Evolutionary conservation across 108 stramenopile species (phyloP), one percentile per base, ranked within the genome.

Genomic region (Cylindrotheca fusiformis): DNA sequence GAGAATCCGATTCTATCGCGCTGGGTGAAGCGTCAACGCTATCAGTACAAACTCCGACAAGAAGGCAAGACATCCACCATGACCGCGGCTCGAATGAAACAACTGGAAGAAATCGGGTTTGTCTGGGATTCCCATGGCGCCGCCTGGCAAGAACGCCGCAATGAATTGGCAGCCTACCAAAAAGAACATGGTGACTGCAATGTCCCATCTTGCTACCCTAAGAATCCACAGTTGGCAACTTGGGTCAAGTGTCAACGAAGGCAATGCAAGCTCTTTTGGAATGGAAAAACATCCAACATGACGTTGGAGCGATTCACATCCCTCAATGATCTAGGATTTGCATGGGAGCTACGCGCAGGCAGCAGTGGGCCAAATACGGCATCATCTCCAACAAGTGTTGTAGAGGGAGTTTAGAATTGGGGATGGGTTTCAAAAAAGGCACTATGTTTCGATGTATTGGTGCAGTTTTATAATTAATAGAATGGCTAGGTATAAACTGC

Each of bases 61-160:
- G 72, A 60, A 32, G 73, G 74, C 36, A 77, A 80, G 36, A 26
- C 60, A 4, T 62, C 60, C 27, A 21, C 54, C 17, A 56, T 67
- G 65, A 67, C 55, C 4, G 47, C 48, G 25, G 55, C 55, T 31
- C 65, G 65, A 12, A 29, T 48, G 30, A 22, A 67, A 20, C 21
- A 20, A 32, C 55, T 67, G n/a, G n/a, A n/a, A n/a, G n/a, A n/a
- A n/a, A n/a, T n/a, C n/a, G n/a, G n/a, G n/a, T n/a, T n/a, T n/a
- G n/a, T n/a, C n/a, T n/a, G n/a, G n/a, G n/a, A 75, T 51, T 60
- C 64, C 20, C 74, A 75, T 45, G 74, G 68, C 45, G 58, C 48
- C 23, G 65, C 59, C 0, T 72, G 63, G 63, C 64, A 65, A 48
- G 71, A 72, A 32, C 63, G 71, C 29, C 52, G 59, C 30, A 60